These are phyloP conservation scores for Guadua angustifolia DNA, from an alignment of 176 grass and related monocot species.

Conservation along the genomic window DNA sequence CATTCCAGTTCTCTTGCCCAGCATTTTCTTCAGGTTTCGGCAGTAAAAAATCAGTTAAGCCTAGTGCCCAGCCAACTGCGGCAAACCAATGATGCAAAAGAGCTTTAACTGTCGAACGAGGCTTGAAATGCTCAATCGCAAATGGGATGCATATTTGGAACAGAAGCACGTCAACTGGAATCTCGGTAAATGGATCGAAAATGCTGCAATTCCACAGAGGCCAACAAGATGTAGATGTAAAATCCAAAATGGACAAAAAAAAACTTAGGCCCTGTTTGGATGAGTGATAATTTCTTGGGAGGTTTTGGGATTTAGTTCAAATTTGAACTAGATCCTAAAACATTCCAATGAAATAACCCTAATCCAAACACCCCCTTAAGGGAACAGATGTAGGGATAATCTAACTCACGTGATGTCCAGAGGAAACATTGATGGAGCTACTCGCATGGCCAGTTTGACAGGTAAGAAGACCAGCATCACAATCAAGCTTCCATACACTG, in stretches of 20 bases:
- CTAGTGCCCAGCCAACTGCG: conserved; percentile 84
- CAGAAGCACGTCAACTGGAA: conserved; percentile 86
- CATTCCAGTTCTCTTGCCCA: conserved; percentile 78
- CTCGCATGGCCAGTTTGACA: conserved; percentile 89
- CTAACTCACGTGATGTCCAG: conserved; percentile 79
- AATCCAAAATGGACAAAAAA: not conserved
- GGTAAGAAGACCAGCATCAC: conserved; percentile 99
- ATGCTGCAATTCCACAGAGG: conserved; percentile 61
- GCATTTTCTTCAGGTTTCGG: conserved; percentile 82
- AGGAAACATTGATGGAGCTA: conserved; percentile 83
- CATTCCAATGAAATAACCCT: too few relatives aligned
- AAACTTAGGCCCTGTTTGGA: too few relatives aligned
- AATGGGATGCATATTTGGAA: conserved; percentile 99
- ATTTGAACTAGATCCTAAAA: too few relatives aligned
- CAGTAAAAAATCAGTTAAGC: conserved; percentile 85
- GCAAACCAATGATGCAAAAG: conserved; percentile 91
- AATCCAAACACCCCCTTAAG: too few relatives aligned
- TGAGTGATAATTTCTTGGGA: too few relatives aligned
- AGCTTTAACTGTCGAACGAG: conserved; percentile 81
- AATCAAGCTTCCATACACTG: conserved; percentile 97
- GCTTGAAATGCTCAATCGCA: conserved; percentile 98
- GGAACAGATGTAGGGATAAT: conserved; percentile 17
- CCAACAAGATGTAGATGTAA: conserved; percentile 15
- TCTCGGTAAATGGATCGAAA: conserved; percentile 94
- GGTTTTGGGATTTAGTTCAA: too few relatives aligned